Conservation (phyloP, 331 rosid genomes). For the Dryas integrifolia region DNA sequence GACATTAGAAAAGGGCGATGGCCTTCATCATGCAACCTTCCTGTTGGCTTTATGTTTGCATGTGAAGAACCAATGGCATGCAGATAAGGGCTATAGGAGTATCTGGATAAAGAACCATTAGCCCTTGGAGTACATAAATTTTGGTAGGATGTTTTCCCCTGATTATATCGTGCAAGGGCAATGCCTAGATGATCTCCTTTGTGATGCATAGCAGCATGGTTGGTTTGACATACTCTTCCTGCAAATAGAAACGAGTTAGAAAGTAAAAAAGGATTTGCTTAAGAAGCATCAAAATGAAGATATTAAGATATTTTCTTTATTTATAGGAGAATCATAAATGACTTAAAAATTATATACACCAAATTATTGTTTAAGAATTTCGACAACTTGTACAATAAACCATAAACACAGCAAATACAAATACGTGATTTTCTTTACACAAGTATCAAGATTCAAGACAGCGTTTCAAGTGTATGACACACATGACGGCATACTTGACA, state of each 20-base stretch:
- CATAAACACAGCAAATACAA: not conserved
- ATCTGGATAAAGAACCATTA: slow-evolving; percentile 33
- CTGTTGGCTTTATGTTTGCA: slow-evolving; percentile 36
- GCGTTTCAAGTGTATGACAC: too few relatives aligned
- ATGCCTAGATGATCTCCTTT: slow-evolving; percentile 29
- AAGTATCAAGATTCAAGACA: not conserved
- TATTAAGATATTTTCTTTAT: not conserved
- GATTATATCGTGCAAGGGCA: slow-evolving; percentile 1
- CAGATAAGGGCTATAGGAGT: slow-evolving; percentile 25
- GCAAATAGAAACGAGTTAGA: slow-evolving; percentile 31
- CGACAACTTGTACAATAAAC: too few relatives aligned
- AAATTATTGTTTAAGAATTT: not conserved
- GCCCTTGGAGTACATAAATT: slow-evolving; percentile 26
- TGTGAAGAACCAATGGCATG: slow-evolving; percentile 33
- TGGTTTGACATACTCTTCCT: slow-evolving; percentile 49
- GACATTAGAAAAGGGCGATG: slow-evolving; percentile 22
- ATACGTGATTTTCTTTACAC: not conserved
- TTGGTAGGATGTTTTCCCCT: slow-evolving; percentile 19
- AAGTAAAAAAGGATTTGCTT: not conserved
- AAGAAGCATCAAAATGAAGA: not conserved
- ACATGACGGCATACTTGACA: too few relatives aligned
- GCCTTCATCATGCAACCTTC: slow-evolving; percentile 20
- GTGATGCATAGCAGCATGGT: slow-evolving; percentile 37
- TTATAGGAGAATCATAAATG: too few relatives aligned
- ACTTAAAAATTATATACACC: not conserved